These are phyloP conservation scores for Podila verticillata DNA, from an alignment of 192 early-diverging fungal species.

Conservation along the genomic window DNA sequence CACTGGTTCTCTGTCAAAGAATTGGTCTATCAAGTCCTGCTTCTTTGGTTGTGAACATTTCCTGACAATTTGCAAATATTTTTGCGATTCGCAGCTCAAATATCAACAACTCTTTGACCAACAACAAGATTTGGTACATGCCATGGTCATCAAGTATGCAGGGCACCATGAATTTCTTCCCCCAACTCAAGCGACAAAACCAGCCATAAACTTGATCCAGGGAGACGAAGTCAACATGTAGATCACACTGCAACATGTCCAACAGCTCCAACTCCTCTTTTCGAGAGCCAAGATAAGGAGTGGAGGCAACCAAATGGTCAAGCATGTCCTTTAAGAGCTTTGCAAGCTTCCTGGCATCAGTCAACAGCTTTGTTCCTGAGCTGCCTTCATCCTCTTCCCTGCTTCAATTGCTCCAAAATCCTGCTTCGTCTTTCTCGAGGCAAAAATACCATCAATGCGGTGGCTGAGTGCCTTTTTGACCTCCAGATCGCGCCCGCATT, in stretches of 20 bases:
- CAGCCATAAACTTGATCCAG: not conserved
- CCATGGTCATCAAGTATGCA: not conserved
- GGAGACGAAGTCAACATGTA: not conserved
- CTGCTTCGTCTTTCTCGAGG: not conserved
- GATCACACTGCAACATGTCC: not conserved
- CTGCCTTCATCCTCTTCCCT: not conserved
- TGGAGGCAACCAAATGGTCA: not conserved
- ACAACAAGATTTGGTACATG: not conserved
- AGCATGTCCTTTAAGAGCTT: constrained; percentile 13
- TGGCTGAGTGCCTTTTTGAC: not conserved
- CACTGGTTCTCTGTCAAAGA: not conserved
- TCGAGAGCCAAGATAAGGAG: not conserved
- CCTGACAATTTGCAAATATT: not conserved
- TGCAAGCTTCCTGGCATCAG: not conserved
- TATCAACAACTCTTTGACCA: not conserved
- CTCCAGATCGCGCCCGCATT: not conserved
- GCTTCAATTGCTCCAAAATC: not conserved
- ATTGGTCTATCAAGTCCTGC: not conserved
- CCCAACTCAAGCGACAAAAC: not conserved
- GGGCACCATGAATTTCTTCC: not conserved
- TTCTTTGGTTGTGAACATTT: not conserved
- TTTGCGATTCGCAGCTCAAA: not conserved
- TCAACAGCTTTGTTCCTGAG: not conserved
- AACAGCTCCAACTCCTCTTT: not conserved
- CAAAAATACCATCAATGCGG: constrained; percentile 3